phyloP scores from a whole-genome alignment of 805 yeast genomes.

The Candida vaughaniae region DNA sequence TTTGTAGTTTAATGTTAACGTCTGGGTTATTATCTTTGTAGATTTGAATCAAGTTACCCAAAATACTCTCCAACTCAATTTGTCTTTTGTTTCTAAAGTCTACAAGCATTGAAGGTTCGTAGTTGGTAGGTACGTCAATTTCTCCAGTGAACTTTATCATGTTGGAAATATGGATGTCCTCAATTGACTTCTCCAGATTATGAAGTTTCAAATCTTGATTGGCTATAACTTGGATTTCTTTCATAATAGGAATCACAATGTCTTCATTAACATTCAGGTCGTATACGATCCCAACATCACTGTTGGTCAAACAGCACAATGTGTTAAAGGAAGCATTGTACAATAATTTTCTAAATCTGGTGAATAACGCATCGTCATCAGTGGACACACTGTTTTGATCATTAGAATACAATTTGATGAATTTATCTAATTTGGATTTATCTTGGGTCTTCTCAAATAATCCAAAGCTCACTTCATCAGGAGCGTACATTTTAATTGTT shows the following conservation, averaged over 20 bases:
- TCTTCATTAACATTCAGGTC: constrained; percentile 20
- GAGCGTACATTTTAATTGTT: constrained; percentile 24
- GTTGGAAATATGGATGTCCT: constrained; percentile 14
- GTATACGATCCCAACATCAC: constrained; percentile 40
- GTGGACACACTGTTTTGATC: constrained; percentile 19
- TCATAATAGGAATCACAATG: constrained; percentile 20
- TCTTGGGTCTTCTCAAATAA: constrained; percentile 18
- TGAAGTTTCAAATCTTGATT: constrained; percentile 20
- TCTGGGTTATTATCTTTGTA: constrained; percentile 16
- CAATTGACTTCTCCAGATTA: constrained; percentile 12
- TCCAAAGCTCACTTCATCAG: constrained; percentile 27
- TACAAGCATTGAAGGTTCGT: constrained; percentile 71
- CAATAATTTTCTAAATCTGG: constrained; percentile 65
- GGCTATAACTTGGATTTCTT: constrained; percentile 19
- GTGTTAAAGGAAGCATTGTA: constrained; percentile 72
- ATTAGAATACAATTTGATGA: constrained; percentile 21
- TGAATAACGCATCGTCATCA: constrained; percentile 23
- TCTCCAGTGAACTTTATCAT: constrained; percentile 16
- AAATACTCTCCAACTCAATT: constrained; percentile 68
- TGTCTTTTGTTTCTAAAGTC: constrained; percentile 65
- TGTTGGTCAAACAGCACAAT: constrained; percentile 30
- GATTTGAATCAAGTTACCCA: constrained; percentile 53
- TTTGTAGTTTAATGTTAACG: constrained; percentile 12
- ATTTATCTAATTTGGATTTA: constrained; percentile 24
- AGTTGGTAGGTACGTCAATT: constrained; percentile 54